Conservation (phyloP, 768 basidiomycete species). For the Tricholoma flavovirens region DNA sequence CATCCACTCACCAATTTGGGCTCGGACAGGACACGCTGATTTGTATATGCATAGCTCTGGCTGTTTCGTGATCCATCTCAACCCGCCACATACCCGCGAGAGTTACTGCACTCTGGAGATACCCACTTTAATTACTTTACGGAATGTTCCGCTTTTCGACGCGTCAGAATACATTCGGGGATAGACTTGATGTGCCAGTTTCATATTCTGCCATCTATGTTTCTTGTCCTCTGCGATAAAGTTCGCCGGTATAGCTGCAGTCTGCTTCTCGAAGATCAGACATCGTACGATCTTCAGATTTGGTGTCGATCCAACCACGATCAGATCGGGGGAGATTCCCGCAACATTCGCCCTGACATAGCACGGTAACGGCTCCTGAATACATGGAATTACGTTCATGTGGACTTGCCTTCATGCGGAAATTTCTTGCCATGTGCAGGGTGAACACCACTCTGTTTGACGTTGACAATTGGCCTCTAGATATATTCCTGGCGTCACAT, state of each 20-base stretch:
- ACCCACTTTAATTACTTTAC: conserved; percentile 17
- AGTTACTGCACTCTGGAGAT: conserved; percentile 18
- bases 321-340: conserved; percentile 9
- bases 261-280: conserved; percentile 31
- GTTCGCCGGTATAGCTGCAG: conserved; percentile 27
- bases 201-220: conserved; percentile 1
- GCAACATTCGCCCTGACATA: conserved; percentile 1
- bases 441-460: background rate
- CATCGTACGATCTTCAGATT: conserved; percentile 13
- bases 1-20: conserved; percentile 10
- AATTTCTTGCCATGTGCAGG: background rate
- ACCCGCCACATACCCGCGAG: conserved; percentile 13
- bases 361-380: too few relatives aligned
- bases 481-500: background rate
- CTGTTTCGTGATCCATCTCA: conserved; percentile 30
- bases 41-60: conserved; percentile 47
- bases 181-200: background rate
- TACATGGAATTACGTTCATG: background rate
- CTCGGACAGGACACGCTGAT: conserved; percentile 55
- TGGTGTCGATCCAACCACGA: conserved; percentile 6
- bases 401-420: background rate
- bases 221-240: conserved; percentile 20
- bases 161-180: background rate
- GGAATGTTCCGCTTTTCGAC: conserved; percentile 17
- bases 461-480: background rate